These are phyloP conservation scores for Croton laevigatus DNA, from an alignment of 441 rosid genomes.

Conservation along the genomic window DNA sequence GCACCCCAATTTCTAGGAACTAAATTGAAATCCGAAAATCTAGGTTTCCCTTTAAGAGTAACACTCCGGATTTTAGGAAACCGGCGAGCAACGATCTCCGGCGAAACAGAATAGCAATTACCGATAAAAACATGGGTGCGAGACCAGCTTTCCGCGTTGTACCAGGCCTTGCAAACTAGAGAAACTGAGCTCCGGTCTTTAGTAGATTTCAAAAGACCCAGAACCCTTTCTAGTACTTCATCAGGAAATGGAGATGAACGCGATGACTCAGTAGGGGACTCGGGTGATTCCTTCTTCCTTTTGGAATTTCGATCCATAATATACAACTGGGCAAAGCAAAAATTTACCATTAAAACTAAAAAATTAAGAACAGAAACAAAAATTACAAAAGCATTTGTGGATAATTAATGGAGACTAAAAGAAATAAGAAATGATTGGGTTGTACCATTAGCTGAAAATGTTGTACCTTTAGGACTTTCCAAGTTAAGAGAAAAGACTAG, in stretches of 20 bases:
- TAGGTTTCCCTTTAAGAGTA: conserved; percentile 61
- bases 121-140: conserved; percentile 57
- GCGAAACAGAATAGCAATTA: conserved; percentile 67
- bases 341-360: background rate
- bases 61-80: conserved; percentile 55
- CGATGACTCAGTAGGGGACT: conserved; percentile 19
- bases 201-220: conserved; percentile 40
- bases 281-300: conserved; percentile 24
- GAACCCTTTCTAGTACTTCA: conserved; percentile 60
- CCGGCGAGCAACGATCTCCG: conserved; percentile 49
- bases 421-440: background rate
- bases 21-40: conserved; percentile 64
- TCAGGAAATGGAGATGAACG: conserved; percentile 45
- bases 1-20: conserved; percentile 74
- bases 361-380: background rate
- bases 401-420: background rate
- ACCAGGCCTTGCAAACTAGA: conserved; percentile 63
- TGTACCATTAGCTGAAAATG: conserved; percentile 14
- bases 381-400: background rate
- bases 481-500: background rate
- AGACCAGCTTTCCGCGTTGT: conserved; percentile 63
- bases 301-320: conserved; percentile 38
- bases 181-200: conserved; percentile 63
- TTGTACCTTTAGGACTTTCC: background rate
- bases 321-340: background rate